Conservation (phyloP, 2,329 filamentous ascomycete species). For the Cordyceps cicadae region DNA sequence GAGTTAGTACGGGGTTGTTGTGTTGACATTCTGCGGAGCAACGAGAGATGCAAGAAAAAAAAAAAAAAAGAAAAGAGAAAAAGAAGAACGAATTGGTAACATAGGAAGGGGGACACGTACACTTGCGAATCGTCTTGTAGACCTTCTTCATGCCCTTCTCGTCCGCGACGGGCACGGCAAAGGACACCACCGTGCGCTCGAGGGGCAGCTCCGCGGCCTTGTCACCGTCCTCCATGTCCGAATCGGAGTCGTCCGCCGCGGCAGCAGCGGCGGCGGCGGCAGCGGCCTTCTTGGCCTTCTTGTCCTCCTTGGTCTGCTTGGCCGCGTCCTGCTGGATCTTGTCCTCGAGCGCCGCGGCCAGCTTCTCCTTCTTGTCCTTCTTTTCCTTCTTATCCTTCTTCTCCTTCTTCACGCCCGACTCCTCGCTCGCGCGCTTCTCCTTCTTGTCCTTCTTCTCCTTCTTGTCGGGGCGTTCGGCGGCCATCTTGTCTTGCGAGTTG, state of each 20-base stretch:
- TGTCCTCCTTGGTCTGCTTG: conserved; percentile 18
- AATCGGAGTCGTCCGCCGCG: conserved; percentile 36
- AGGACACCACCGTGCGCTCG: conserved; percentile 63
- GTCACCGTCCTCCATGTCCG: conserved; percentile 32
- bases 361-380: conserved; percentile 66
- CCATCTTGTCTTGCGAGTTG: conserved; percentile 28
- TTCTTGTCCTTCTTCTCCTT: conserved; percentile 55
- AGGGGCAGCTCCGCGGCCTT: conserved; percentile 30
- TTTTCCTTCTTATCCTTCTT: conserved; percentile 60
- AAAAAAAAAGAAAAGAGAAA: too few species aligned
- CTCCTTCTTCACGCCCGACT: conserved; percentile 46
- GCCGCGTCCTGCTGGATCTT: conserved; percentile 49
- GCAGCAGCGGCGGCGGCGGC: conserved; percentile 32
- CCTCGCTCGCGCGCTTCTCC: conserved; percentile 49
- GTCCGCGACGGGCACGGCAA: conserved; percentile 72
- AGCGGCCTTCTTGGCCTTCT: conserved; percentile 21
- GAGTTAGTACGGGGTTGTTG: too few species aligned
- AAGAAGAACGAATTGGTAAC: not conserved
- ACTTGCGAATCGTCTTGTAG: conserved; percentile 48
- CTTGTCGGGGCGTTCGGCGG: conserved; percentile 40
- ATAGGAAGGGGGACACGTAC: conserved; percentile 29
- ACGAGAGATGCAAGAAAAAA: too few species aligned
- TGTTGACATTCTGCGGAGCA: too few species aligned
- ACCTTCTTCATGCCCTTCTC: conserved; percentile 65
- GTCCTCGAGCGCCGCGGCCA: conserved; percentile 54